Percentiles rank a stretch among this genome's conserved stretches.
Conservation (phyloP, 768 basidiomycete genomes). For the Stropharia rugosoannulata region DNA sequence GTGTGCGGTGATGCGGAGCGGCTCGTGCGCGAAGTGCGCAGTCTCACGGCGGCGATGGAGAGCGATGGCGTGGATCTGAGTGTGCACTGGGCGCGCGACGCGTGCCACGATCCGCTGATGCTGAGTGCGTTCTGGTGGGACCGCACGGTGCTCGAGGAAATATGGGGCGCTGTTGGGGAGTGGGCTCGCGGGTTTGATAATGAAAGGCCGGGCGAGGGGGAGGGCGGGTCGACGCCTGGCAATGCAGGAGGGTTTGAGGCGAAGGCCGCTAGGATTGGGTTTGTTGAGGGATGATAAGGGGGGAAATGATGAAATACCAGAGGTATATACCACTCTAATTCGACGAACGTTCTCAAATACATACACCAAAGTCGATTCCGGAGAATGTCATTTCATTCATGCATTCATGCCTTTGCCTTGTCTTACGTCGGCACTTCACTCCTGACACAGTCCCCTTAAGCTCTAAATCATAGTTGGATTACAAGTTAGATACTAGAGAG, state of each 20-base stretch:
- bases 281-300: background rate
- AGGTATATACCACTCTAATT: background rate
- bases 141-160: constrained; percentile 30
- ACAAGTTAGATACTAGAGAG: no score
- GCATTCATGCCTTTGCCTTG: no score
- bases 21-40: constrained; percentile 45
- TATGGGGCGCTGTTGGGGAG: constrained; percentile 34
- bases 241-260: background rate
- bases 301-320: background rate
- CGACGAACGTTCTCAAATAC: background rate
- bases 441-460: no score
- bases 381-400: no score
- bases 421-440: no score
- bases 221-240: background rate
- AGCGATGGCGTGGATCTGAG: constrained; percentile 35
- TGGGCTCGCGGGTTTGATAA: constrained; percentile 27
- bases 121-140: constrained; percentile 47
- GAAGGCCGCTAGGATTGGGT: background rate
- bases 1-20: constrained; percentile 53
- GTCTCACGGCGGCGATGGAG: constrained; percentile 37
- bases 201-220: background rate
- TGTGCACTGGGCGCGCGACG: constrained; percentile 35
- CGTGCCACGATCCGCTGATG: constrained; percentile 45
- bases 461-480: no score
- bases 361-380: background rate